Base-by-base conservation (phyloP, 768 basidiomycete species). In the Chalciporus chontae region DNA sequence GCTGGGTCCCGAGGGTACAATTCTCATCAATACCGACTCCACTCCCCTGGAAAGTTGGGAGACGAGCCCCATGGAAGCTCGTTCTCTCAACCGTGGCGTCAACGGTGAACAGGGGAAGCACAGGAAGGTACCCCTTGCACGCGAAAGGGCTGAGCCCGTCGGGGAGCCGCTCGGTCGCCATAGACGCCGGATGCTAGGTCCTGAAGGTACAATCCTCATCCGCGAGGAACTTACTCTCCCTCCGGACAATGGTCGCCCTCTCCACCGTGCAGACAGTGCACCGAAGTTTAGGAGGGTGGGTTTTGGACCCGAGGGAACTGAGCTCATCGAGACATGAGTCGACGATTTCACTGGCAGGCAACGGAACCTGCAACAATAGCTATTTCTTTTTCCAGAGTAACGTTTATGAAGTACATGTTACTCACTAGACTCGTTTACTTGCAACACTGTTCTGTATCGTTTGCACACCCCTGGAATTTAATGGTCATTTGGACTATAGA, bases 291-390 rank as follows among this genome's bases (percentile, higher is more conserved):
- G 27, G 47, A 45, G 47, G 45, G 49, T 55, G 38, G 44, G 52
- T 34, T 43, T 66, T 5, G 64, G 65, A 4, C 60, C 55, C 1
- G 51, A 57, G 13, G 65, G 56, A 27, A 66, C 64, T 11, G 58
- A 60, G 8, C 60, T 66, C 24, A 47, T 66, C 37, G 40, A 54
- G 18, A 58, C 50, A 23, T 18, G 5, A 32, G 32, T 32, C 14
- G 32, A 37, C 15, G 18, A 26, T 26, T n/a, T n/a, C n/a, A n/a
- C 45, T 48, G 47, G 29, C 26, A 19, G 26, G 26, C 23, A n/a
- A 42, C 34, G 36, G 2, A n/a, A 14, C 23, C 29, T 10, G 29
- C 29, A 10, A 10, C 9, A 3, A 31, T 1, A 10, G 2, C 9
- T 31, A 31, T 31, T 31, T 31, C 9, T 31, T 31, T 31, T 11